A percentile compares a stretch with the other conserved stretches of the same genome.
Evolutionary conservation across 331 rosid species (phyloP).

Genomic region (Acacia concinna): DNA sequence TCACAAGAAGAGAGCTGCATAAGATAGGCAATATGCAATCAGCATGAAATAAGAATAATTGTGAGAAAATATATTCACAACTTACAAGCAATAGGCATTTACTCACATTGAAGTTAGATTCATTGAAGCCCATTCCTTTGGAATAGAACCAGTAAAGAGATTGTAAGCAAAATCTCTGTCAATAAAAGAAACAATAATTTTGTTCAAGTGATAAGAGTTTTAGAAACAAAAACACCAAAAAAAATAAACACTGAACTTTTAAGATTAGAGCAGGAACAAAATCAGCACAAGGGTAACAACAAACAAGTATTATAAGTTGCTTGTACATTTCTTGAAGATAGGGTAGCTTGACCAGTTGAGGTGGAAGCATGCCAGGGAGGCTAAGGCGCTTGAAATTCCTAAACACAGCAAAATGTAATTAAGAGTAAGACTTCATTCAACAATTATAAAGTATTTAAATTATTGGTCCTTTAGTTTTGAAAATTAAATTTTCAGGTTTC

Average conservation of each 20-base stretch:
- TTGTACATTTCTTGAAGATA: slow-evolving; percentile 38
- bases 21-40: neutral
- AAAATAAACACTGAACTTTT: slow-evolving; percentile 5
- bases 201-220: neutral
- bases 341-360: slow-evolving; percentile 37
- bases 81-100: neutral
- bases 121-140: slow-evolving; percentile 64
- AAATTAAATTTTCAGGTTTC: neutral
- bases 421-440: neutral
- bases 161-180: slow-evolving; percentile 67
- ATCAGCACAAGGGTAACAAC: neutral
- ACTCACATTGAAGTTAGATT: slow-evolving; percentile 53
- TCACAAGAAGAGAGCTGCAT: slow-evolving; percentile 64
- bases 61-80: slow-evolving; percentile 1
- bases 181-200: slow-evolving; percentile 17
- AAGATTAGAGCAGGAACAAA: slow-evolving; percentile 1
- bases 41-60: slow-evolving; percentile 13
- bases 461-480: neutral
- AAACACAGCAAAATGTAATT: slow-evolving; percentile 10
- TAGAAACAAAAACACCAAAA: neutral
- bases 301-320: slow-evolving; percentile 18
- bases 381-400: slow-evolving; percentile 40
- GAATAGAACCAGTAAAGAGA: slow-evolving; percentile 63
- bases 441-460: neutral
- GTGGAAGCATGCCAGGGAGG: slow-evolving; percentile 41